Conservation (phyloP, 2,329 filamentous ascomycete genomes). For the Raffaelea deltoideospora region DNA sequence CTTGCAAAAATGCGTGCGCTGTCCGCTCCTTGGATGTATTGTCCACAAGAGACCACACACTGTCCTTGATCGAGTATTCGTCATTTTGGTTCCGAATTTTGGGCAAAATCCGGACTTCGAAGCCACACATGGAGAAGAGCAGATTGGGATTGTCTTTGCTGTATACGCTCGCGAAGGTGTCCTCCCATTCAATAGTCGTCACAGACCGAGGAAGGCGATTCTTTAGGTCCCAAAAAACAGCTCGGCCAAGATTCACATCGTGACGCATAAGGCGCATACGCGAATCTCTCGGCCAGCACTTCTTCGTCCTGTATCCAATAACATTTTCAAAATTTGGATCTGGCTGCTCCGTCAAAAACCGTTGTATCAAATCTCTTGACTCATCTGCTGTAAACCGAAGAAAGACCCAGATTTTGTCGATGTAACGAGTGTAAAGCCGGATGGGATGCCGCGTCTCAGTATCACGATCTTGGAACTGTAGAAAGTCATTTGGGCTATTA, state of each 20-base stretch:
- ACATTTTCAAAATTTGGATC: conserved; percentile 99
- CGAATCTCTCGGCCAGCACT: conserved; percentile 96
- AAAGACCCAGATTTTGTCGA: conserved; percentile 98
- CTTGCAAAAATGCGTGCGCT: conserved; percentile 91
- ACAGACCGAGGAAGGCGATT: conserved; percentile 88
- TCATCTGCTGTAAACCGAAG: conserved; percentile 88
- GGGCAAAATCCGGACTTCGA: conserved; percentile 89
- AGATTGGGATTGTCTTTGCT: conserved; percentile 95
- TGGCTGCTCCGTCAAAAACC: conserved; percentile 93
- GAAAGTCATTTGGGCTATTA: conserved; percentile 87
- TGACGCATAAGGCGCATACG: conserved; percentile 98
- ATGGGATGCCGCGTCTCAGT: conserved; percentile 92
- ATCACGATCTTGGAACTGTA: conserved; percentile 88
- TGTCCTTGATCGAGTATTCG: conserved; percentile 94
- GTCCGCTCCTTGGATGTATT: conserved; percentile 95
- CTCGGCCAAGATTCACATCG: conserved; percentile 92
- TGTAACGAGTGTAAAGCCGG: conserved; percentile 91
- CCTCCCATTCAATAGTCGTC: conserved; percentile 97
- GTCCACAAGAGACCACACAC: conserved; percentile 93
- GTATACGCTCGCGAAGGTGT: conserved; percentile 96
- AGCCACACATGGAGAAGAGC: conserved; percentile 94
- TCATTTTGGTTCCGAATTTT: conserved; percentile 93
- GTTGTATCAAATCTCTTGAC: conserved; percentile 87
- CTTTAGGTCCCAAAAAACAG: conserved; percentile 98
- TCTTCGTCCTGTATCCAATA: conserved; percentile 98